Conservation (phyloP, 1,284 basidiomycete genomes). For the Cerrena zonata region DNA sequence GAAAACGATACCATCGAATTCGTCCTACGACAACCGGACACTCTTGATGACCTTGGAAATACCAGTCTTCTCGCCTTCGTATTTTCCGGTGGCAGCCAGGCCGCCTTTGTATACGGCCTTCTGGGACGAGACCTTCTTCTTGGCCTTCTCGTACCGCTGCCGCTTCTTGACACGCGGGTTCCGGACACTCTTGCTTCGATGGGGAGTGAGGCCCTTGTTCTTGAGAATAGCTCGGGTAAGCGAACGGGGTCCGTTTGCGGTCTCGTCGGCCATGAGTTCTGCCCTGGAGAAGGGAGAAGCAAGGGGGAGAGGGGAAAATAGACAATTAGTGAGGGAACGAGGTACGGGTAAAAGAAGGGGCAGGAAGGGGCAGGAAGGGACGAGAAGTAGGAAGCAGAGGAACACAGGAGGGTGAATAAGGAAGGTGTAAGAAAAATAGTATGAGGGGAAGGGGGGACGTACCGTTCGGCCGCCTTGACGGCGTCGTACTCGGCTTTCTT, state of each 20-base stretch:
- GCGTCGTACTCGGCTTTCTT: conserved; percentile 81
- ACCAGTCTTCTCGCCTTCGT: conserved; percentile 72
- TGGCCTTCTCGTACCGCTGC: conserved; percentile 85
- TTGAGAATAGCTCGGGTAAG: conserved; percentile 85
- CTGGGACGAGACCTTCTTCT: conserved; percentile 84
- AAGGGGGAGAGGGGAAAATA: not conserved
- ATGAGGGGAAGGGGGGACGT: conserved; percentile 21
- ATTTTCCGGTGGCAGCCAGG: conserved; percentile 53
- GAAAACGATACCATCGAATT: not conserved
- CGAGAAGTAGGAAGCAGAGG: not conserved
- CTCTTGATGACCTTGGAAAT: conserved; percentile 86
- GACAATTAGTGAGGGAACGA: not conserved
- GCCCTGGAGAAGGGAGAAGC: conserved; percentile 32
- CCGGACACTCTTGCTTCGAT: conserved; percentile 77
- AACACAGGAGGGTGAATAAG: not conserved
- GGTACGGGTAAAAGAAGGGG: no score
- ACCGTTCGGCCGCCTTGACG: conserved; percentile 60
- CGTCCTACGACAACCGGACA: conserved; percentile 44
- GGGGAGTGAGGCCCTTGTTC: conserved; percentile 89
- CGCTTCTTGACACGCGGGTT: conserved; percentile 96
- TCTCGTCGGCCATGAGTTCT: conserved; percentile 43
- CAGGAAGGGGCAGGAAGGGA: not conserved
- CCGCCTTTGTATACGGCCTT: conserved; percentile 87
- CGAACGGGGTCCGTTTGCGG: conserved; percentile 69
- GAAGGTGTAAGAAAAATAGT: not conserved